Evolutionary conservation across 768 basidiomycete genomes (phyloP).

Genomic region (Scleroderma citrinum): DNA sequence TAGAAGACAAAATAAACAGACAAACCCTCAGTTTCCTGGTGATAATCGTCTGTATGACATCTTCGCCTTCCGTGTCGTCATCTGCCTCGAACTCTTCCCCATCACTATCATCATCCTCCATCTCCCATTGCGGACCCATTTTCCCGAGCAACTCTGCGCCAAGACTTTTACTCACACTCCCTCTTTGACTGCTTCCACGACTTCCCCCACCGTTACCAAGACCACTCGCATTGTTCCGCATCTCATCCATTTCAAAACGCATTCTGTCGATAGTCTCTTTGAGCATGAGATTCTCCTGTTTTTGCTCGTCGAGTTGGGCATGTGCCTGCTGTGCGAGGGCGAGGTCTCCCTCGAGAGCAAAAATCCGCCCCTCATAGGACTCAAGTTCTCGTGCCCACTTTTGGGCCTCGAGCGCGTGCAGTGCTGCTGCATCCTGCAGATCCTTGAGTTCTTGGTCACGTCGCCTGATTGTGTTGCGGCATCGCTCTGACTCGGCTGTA

Average conservation of each 20-base stretch:
- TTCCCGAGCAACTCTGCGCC: conserved; percentile 67
- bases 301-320: conserved; percentile 80
- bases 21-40: conserved; percentile 72
- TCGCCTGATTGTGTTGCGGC: conserved; percentile 65
- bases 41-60: conserved; percentile 84
- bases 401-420: conserved; percentile 59
- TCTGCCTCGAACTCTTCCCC: conserved; percentile 47
- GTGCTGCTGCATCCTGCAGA: conserved; percentile 50
- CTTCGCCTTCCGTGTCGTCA: conserved; percentile 57
- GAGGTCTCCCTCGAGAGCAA: conserved; percentile 68
- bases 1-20: neutral
- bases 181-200: conserved; percentile 43
- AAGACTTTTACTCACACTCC: conserved; percentile 65
- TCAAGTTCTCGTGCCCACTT: conserved; percentile 68
- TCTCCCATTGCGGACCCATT: conserved; percentile 43
- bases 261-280: conserved; percentile 96
- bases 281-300: conserved; percentile 87
- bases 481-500: conserved; percentile 70
- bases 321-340: conserved; percentile 64
- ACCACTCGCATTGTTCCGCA: conserved; percentile 49
- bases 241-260: conserved; percentile 91
- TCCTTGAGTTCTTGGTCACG: conserved; percentile 70
- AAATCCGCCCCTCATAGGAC: conserved; percentile 65
- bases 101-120: conserved; percentile 36
- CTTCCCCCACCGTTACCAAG: conserved; percentile 33